Evolutionary conservation across 306 rosid genomes (phyloP).

Genomic region (Fagus crenata): DNA sequence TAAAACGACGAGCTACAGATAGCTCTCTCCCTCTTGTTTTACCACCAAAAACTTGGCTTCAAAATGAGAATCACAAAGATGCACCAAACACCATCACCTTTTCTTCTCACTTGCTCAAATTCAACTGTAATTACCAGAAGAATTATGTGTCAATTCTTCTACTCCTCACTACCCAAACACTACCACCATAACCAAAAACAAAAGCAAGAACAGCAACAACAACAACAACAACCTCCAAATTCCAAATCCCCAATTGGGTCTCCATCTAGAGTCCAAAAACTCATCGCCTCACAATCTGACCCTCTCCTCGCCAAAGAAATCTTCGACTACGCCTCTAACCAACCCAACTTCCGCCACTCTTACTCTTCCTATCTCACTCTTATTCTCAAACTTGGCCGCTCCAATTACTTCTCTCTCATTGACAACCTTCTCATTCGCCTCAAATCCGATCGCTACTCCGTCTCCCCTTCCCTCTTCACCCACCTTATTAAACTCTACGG

Average conservation of each 20-base stretch:
- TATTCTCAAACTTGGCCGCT: conserved; percentile 71
- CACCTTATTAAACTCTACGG: conserved; percentile 65
- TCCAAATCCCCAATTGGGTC: conserved; percentile 46
- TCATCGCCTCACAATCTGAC: conserved; percentile 72
- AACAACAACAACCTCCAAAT: background rate
- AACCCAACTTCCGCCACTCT: conserved; percentile 66
- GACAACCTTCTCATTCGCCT: conserved; percentile 59
- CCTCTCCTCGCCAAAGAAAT: conserved; percentile 85
- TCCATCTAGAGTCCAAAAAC: conserved; percentile 69
- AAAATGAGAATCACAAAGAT: conserved; percentile 16
- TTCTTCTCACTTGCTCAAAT: conserved; percentile 13
- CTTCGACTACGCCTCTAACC: conserved; percentile 59
- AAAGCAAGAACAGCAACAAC: conserved; percentile 13
- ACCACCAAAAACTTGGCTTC: background rate
- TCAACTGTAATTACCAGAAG: conserved; percentile 6
- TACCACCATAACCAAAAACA: background rate
- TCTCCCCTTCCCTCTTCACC: conserved; percentile 55
- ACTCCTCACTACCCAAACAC: conserved; percentile 21
- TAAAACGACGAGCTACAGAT: too few relatives aligned
- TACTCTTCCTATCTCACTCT: conserved; percentile 61
- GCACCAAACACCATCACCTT: conserved; percentile 15
- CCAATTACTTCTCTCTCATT: conserved; percentile 58
- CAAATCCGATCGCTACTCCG: conserved; percentile 40
- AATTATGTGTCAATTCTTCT: background rate
- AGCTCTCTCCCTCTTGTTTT: too few relatives aligned